Conservation (phyloP, 352 stramenopile genomes). For the Pythium dissotocum region DNA sequence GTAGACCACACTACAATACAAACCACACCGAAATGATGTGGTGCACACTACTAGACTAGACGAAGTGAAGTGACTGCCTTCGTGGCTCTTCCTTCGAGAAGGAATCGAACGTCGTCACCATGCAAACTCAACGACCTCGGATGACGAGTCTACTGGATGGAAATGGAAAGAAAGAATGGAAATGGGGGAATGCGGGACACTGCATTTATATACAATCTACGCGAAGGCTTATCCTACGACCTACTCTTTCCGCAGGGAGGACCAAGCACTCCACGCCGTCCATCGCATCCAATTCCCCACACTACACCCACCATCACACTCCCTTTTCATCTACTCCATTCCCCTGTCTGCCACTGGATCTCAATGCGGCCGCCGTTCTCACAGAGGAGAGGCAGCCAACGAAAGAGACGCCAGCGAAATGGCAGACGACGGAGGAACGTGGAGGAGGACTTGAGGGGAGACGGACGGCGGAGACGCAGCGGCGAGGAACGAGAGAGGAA, state of each 20-base stretch:
- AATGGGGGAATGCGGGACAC: neutral
- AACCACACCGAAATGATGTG: neutral
- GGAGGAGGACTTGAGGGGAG: neutral
- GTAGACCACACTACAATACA: neutral
- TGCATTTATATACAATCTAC: conserved; percentile 13
- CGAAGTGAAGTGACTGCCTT: neutral
- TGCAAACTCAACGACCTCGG: neutral
- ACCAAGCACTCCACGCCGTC: conserved; percentile 1
- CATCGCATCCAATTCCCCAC: neutral
- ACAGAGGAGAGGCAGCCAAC: neutral
- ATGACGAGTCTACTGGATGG: neutral
- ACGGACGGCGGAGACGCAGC: no score
- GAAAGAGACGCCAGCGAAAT: neutral
- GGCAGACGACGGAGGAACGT: neutral
- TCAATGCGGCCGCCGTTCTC: conserved; percentile 6
- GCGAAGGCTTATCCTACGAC: conserved; percentile 3
- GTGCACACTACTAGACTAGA: neutral
- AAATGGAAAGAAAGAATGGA: neutral
- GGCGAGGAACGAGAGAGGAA: conserved; percentile 14
- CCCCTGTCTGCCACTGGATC: neutral
- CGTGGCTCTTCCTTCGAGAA: neutral
- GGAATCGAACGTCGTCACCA: neutral
- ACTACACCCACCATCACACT: no score
- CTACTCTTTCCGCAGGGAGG: conserved; percentile 4
- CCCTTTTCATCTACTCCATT: neutral